phyloP scores from a whole-genome alignment of 2,329 filamentous ascomycete species.

The Lachnellula suecica region DNA sequence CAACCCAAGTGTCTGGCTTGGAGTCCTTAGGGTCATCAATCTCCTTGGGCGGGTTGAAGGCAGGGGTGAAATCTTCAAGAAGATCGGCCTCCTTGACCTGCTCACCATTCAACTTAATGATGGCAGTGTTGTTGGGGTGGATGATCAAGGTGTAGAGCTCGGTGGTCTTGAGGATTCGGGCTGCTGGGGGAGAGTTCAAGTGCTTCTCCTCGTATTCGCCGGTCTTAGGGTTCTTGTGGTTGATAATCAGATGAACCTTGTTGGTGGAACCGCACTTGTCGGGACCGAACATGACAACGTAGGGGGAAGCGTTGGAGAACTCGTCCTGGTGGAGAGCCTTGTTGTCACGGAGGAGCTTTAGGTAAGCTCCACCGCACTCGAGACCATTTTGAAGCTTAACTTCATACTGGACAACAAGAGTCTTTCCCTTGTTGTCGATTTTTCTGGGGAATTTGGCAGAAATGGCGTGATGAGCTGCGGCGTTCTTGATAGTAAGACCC shows the following conservation, averaged over 20 bases:
- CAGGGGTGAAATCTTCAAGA: constrained; percentile 86
- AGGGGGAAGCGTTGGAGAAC: constrained; percentile 95
- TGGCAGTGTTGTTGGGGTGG: constrained; percentile 92
- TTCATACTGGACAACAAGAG: constrained; percentile 96
- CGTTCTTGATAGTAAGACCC: constrained; percentile 97
- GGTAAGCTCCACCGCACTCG: constrained; percentile 96
- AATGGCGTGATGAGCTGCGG: constrained; percentile 97
- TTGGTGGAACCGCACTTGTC: constrained; percentile 99
- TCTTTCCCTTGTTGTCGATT: constrained; percentile 96
- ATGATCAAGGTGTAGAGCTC: constrained; percentile 97
- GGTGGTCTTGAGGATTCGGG: constrained; percentile 86
- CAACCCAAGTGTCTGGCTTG: constrained; percentile 96
- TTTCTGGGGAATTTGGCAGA: constrained; percentile 97
- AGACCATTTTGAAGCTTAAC: constrained; percentile 98
- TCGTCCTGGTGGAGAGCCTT: constrained; percentile 95
- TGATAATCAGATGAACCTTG: constrained; percentile 99
- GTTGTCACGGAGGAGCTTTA: constrained; percentile 98
- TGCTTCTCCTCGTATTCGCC: constrained; percentile 99
- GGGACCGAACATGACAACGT: constrained; percentile 99
- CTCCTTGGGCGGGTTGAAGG: constrained; percentile 94
- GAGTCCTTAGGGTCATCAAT: constrained; percentile 91
- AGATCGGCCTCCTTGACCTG: constrained; percentile 86
- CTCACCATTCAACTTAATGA: constrained; percentile 89
- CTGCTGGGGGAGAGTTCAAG: constrained; percentile 77
- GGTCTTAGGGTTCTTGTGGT: constrained; percentile 99